Percentiles rank a stretch among this genome's conserved stretches.
These are phyloP conservation scores for Cryptococcus sp. DNA, from an alignment of 1,284 basidiomycete species.

Conservation along the genomic window DNA sequence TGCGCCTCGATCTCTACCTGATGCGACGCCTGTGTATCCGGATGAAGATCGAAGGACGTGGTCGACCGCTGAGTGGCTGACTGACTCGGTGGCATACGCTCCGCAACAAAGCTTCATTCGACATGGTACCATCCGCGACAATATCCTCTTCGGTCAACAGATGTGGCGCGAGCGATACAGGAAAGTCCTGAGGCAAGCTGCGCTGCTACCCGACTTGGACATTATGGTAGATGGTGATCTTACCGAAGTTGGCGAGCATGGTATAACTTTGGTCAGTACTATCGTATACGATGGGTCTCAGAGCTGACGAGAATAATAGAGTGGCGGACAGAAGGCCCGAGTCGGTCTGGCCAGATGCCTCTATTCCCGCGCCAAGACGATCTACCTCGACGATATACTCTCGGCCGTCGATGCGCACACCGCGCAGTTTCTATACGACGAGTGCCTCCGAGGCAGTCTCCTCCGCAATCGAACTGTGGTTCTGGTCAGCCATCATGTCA, in stretches of 20 bases:
- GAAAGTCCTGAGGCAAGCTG: slow-evolving; percentile 43
- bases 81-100: slow-evolving; percentile 46
- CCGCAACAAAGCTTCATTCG: slow-evolving; percentile 52
- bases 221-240: slow-evolving; percentile 49
- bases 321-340: slow-evolving; percentile 63
- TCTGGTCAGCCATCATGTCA: slow-evolving; percentile 73
- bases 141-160: slow-evolving; percentile 54
- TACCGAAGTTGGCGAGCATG: slow-evolving; percentile 84
- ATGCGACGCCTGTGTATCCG: slow-evolving; percentile 32
- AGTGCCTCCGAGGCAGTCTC: slow-evolving; percentile 56
- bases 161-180: slow-evolving; percentile 47
- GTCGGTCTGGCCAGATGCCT: slow-evolving; percentile 77
- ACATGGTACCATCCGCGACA: slow-evolving; percentile 50
- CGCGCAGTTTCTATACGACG: slow-evolving; percentile 41
- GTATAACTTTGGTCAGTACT: slow-evolving; percentile 60
- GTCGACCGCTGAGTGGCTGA: slow-evolving; percentile 40
- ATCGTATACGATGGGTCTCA: neutral
- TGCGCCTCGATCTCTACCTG: slow-evolving; percentile 32
- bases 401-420: slow-evolving; percentile 54
- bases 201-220: slow-evolving; percentile 45
- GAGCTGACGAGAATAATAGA: slow-evolving; percentile 17
- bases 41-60: slow-evolving; percentile 18
- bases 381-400: slow-evolving; percentile 55
- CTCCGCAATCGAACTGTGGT: slow-evolving; percentile 67
- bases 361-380: slow-evolving; percentile 71